A percentile compares a stretch with the other conserved stretches of the same genome.
These are phyloP conservation scores for Talaromyces islandicus DNA, from an alignment of 2,329 filamentous ascomycete genomes.

Conservation along the genomic window DNA sequence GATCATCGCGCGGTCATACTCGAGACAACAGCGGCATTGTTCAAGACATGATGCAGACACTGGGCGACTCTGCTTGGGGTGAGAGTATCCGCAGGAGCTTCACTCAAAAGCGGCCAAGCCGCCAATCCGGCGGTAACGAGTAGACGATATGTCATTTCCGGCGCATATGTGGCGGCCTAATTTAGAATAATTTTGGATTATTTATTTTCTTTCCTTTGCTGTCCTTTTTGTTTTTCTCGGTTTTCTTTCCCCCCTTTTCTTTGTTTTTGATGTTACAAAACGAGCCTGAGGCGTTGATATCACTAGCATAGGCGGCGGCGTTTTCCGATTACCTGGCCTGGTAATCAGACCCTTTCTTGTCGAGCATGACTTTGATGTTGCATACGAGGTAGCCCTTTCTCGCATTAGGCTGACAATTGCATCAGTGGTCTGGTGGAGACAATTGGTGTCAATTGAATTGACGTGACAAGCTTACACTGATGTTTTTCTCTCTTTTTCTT, in stretches of 20 bases:
- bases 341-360: neutral
- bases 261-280: neutral
- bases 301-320: neutral
- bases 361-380: neutral
- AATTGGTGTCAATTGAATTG: neutral
- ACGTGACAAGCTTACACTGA: neutral
- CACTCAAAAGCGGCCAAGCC: conserved; percentile 51
- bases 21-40: conserved; percentile 65
- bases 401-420: neutral
- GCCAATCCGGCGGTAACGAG: conserved; percentile 16
- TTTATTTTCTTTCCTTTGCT: neutral
- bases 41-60: conserved; percentile 72
- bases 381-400: neutral
- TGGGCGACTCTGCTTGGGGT: conserved; percentile 88
- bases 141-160: neutral
- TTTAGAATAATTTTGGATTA: neutral
- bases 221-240: neutral
- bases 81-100: conserved; percentile 87
- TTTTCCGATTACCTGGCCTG: neutral
- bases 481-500: neutral
- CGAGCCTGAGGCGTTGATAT: neutral
- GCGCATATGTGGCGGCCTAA: neutral
- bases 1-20: conserved; percentile 37
- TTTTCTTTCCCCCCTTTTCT: neutral
- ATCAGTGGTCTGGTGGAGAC: neutral